Conservation (phyloP, 441 rosid genomes). For the Pelargonium fulgidum region DNA sequence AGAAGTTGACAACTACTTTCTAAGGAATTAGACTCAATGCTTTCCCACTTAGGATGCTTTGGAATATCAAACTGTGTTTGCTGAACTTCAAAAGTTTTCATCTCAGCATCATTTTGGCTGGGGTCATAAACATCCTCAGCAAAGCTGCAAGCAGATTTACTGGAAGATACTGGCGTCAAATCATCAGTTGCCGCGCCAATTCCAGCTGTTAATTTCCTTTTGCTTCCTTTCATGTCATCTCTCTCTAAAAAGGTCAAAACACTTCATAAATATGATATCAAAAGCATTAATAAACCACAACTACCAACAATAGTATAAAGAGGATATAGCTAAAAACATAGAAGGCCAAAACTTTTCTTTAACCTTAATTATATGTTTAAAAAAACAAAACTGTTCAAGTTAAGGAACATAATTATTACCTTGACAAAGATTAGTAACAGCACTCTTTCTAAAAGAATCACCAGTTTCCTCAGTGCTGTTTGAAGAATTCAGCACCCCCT, state of each 20-base stretch:
- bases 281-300: too few species aligned
- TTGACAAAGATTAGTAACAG: neutral
- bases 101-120: neutral
- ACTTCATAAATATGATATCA: too few species aligned
- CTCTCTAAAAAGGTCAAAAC: too few species aligned
- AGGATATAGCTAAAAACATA: too few species aligned
- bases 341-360: too few species aligned
- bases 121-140: neutral
- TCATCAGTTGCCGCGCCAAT: neutral
- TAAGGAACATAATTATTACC: neutral
- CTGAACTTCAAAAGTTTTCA: neutral
- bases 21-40: neutral
- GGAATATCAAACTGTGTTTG: too few species aligned
- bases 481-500: neutral
- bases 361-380: neutral
- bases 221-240: neutral
- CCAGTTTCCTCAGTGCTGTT: neutral
- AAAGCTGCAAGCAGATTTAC: neutral
- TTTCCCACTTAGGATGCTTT: neutral
- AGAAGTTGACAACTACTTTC: constrained; percentile 23
- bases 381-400: neutral
- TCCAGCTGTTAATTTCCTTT: neutral
- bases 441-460: neutral
- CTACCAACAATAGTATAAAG: too few species aligned
- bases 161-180: neutral